A percentile compares a stretch with the other conserved stretches of the same genome.
Evolutionary conservation across 768 basidiomycete genomes (phyloP).

Genomic region (Sutorius australiensis): DNA sequence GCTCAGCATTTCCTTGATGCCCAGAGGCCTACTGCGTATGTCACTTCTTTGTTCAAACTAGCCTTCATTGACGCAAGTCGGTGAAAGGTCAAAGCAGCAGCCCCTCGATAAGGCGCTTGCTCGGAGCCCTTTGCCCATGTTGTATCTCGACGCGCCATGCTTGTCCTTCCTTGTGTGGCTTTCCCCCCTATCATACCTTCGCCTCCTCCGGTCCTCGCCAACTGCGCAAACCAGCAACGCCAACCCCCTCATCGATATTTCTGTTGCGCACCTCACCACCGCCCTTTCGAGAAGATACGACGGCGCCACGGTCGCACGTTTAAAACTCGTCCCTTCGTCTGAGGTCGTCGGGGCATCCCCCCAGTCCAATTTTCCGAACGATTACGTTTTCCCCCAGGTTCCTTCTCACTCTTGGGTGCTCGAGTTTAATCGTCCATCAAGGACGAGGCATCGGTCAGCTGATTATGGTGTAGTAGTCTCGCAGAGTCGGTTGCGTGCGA

Average conservation of each 20-base stretch:
- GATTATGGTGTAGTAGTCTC: slow-evolving; percentile 62
- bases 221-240: slow-evolving; percentile 12
- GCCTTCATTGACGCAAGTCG: neutral
- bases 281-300: slow-evolving; percentile 38
- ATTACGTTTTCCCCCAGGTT: slow-evolving; percentile 23
- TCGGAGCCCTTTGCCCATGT: slow-evolving; percentile 58
- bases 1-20: slow-evolving; percentile 18
- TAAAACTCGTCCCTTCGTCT: slow-evolving; percentile 37
- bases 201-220: slow-evolving; percentile 44
- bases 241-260: slow-evolving; percentile 41
- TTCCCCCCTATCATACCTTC: slow-evolving; percentile 67
- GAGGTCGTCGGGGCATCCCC: slow-evolving; percentile 14
- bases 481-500: slow-evolving; percentile 69
- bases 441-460: slow-evolving; percentile 38
- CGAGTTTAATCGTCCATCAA: slow-evolving; percentile 54
- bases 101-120: slow-evolving; percentile 67
- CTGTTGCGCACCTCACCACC: slow-evolving; percentile 45
- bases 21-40: slow-evolving; percentile 18
- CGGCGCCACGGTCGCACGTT: slow-evolving; percentile 56
- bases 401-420: slow-evolving; percentile 54
- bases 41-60: neutral
- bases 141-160: slow-evolving; percentile 63
- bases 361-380: slow-evolving; percentile 19
- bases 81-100: slow-evolving; percentile 37
- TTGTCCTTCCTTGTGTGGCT: slow-evolving; percentile 70